Conservation (phyloP, 192 early-diverging fungal species). For the Piromyces finnis region DNA sequence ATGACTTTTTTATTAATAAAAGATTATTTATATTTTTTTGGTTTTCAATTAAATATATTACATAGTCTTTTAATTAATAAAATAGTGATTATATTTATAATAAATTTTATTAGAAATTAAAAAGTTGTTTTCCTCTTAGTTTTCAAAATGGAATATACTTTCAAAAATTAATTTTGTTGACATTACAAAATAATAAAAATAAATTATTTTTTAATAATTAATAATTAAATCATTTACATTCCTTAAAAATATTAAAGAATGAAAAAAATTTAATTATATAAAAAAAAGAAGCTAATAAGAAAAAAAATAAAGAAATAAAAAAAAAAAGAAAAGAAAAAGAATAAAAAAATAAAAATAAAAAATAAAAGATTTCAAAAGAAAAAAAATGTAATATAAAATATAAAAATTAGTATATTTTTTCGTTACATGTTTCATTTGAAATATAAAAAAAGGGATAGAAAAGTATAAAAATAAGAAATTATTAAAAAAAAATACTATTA, state of each 20-base stretch:
- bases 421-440: no score
- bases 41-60: not conserved
- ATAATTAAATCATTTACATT: no score
- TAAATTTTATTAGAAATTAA: not conserved
- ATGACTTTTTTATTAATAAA: not conserved
- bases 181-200: not conserved
- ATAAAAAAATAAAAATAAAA: not conserved
- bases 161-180: not conserved
- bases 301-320: not conserved
- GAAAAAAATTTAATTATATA: no score
- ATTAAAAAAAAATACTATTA: no score
- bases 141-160: not conserved
- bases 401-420: no score
- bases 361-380: not conserved
- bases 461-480: no score
- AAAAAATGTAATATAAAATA: not conserved
- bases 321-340: not conserved
- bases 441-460: no score
- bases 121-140: not conserved
- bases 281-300: not conserved
- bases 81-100: not conserved
- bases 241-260: no score
- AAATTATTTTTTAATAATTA: no score
- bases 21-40: not conserved
- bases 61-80: not conserved